Evolutionary conservation across 1,284 basidiomycete species (phyloP).

Genomic region (Rhodotorula sp.): DNA sequence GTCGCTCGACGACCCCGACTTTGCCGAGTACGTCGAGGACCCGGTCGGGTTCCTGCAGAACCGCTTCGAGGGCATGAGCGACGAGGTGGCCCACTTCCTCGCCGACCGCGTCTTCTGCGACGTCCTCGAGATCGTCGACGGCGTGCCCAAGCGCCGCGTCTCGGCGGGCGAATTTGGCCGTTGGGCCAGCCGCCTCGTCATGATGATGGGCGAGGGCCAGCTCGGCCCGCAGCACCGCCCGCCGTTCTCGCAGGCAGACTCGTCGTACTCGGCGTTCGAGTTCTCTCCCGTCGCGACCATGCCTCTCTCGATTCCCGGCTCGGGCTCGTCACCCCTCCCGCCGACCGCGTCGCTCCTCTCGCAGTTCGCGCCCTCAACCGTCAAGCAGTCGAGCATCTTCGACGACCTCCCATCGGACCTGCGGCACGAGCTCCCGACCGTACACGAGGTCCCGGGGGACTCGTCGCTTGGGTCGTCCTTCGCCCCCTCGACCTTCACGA

Average conservation of each 20-base stretch:
- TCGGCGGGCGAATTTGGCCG: conserved; percentile 79
- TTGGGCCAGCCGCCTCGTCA: conserved; percentile 80
- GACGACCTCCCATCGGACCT: conserved; percentile 24
- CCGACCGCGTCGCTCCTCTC: conserved; percentile 13
- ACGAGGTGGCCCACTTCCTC: conserved; percentile 80
- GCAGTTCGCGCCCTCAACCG: conserved; percentile 31
- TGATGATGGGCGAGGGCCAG: conserved; percentile 50
- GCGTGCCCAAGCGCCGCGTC: conserved; percentile 56
- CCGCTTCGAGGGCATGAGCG: conserved; percentile 90
- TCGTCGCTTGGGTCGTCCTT: neutral
- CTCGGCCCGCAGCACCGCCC: conserved; percentile 7
- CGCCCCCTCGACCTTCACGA: neutral
- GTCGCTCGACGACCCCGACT: conserved; percentile 68
- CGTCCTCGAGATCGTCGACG: conserved; percentile 60
- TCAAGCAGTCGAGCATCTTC: conserved; percentile 17
- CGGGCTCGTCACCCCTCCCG: neutral
- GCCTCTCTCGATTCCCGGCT: conserved; percentile 25
- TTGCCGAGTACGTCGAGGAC: conserved; percentile 75
- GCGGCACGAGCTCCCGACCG: conserved; percentile 22
- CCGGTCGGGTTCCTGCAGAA: conserved; percentile 83
- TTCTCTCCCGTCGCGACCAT: conserved; percentile 29
- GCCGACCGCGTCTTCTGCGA: conserved; percentile 84
- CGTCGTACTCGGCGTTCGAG: conserved; percentile 20
- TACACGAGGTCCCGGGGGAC: conserved; percentile 29
- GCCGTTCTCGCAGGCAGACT: conserved; percentile 4